A percentile compares a stretch with the other conserved stretches of the same genome.
Evolutionary conservation across 1,139 yeast genomes (phyloP).

Genomic region (Candida frijolesensis): DNA sequence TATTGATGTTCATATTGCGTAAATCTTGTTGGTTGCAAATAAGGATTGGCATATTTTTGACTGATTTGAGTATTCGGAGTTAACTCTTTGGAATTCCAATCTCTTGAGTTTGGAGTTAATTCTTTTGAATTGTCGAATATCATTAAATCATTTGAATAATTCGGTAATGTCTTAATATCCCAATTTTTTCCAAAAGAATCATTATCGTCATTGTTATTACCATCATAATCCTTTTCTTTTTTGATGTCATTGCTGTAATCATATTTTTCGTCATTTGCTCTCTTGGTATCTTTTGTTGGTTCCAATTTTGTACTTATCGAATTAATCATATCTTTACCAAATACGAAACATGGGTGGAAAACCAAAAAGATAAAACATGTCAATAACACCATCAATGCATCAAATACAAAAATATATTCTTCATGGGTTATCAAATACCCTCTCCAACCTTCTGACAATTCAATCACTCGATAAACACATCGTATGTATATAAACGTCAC

Average conservation of each 20-base stretch:
- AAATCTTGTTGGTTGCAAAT: constrained; percentile 11
- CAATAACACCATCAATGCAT: constrained; percentile 27
- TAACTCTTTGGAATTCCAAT: background rate
- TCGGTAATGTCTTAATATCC: constrained; percentile 1
- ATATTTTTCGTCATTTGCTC: too few species aligned
- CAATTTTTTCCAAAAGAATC: background rate
- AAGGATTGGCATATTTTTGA: constrained; percentile 12
- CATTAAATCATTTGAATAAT: background rate
- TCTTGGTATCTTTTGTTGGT: background rate
- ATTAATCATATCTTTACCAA: constrained; percentile 21
- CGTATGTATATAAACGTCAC: constrained; percentile 30
- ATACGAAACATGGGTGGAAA: constrained; percentile 30
- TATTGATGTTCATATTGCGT: background rate
- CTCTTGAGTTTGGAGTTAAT: background rate
- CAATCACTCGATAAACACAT: constrained; percentile 35
- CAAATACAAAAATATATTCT: constrained; percentile 28
- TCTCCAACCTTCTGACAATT: constrained; percentile 35
- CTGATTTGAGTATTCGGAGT: constrained; percentile 1
- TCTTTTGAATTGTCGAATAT: background rate
- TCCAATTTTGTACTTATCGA: background rate
- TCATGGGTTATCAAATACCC: constrained; percentile 39
- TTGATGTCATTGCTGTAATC: too few species aligned
- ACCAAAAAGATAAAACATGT: constrained; percentile 22
- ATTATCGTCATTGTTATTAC: background rate
- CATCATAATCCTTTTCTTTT: background rate